Evolutionary conservation across 2,329 filamentous ascomycete species (phyloP).

Genomic region (Epichloe typhina): DNA sequence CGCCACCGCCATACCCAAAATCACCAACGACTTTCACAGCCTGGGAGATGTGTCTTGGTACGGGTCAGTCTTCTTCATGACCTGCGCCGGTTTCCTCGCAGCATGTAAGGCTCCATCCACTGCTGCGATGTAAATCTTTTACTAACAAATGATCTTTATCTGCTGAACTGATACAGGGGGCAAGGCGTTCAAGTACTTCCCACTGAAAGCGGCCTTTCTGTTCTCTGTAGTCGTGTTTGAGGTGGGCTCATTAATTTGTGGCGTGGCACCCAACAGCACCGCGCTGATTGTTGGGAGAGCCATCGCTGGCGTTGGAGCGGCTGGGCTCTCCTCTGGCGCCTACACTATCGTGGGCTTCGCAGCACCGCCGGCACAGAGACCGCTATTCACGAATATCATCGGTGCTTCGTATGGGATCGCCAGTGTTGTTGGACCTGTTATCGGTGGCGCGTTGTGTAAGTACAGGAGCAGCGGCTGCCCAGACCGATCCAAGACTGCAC

Average conservation of each 20-base stretch:
- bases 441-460: not conserved
- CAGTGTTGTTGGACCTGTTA: not conserved
- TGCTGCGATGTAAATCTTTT: not conserved
- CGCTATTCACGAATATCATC: not conserved
- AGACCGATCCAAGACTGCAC: not conserved
- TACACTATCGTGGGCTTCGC: slow-evolving; percentile 30
- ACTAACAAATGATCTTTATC: not conserved
- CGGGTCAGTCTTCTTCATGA: slow-evolving; percentile 47
- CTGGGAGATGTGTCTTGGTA: slow-evolving; percentile 52
- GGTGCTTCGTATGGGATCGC: not conserved
- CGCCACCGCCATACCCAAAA: slow-evolving; percentile 39
- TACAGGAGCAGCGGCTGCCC: not conserved
- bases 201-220: slow-evolving; percentile 34
- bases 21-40: slow-evolving; percentile 42
- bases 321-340: slow-evolving; percentile 29
- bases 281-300: slow-evolving; percentile 33
- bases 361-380: slow-evolving; percentile 11
- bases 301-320: slow-evolving; percentile 28
- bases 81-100: slow-evolving; percentile 30
- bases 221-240: slow-evolving; percentile 36
- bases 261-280: slow-evolving; percentile 22
- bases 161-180: slow-evolving; percentile 37
- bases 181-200: slow-evolving; percentile 39
- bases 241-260: slow-evolving; percentile 40
- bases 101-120: slow-evolving; percentile 3